A percentile compares a stretch with the other conserved stretches of the same genome.
phyloP scores from a whole-genome alignment of 2,329 filamentous ascomycete genomes.

The Microcyclosporella mali region DNA sequence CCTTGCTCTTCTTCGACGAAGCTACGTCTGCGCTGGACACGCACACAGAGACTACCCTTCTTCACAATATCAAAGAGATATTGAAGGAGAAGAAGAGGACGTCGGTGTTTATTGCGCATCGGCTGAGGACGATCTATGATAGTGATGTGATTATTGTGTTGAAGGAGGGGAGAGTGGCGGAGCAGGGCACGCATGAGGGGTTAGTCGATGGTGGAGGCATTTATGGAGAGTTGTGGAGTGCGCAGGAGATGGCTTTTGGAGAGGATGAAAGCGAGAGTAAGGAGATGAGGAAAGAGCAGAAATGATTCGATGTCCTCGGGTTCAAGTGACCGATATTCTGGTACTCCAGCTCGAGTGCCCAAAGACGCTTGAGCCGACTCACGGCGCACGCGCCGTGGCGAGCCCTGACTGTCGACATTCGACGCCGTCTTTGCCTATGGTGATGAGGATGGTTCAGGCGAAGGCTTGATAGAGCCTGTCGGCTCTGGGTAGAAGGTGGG shows the following conservation, averaged over 20 bases:
- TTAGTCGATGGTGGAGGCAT: constrained; percentile 72
- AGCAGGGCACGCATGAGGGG: constrained; percentile 80
- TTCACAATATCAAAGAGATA: constrained; percentile 89
- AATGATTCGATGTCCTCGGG: constrained; percentile 2
- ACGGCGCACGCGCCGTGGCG: no score
- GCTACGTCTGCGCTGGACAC: constrained; percentile 89
- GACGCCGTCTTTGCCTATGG: no score
- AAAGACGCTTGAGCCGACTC: no score
- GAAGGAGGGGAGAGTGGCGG: constrained; percentile 75
- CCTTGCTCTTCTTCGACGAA: constrained; percentile 89
- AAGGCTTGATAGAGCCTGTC: no score
- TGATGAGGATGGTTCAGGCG: no score
- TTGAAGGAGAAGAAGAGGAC: constrained; percentile 81
- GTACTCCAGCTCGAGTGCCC: no score
- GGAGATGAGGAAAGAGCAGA: not conserved
- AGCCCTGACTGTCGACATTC: no score
- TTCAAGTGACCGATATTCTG: no score
- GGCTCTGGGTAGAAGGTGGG: no score
- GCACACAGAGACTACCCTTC: constrained; percentile 82
- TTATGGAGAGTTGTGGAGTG: constrained; percentile 84
- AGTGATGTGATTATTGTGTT: constrained; percentile 87
- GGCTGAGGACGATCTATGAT: constrained; percentile 88
- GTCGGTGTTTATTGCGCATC: constrained; percentile 90
- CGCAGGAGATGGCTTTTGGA: constrained; percentile 35
- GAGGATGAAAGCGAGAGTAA: constrained; percentile 24